Percentiles rank a stretch among this genome's conserved stretches.
phyloP scores from a whole-genome alignment of 2,329 filamentous ascomycete species.

The Meredithiella fracta region DNA sequence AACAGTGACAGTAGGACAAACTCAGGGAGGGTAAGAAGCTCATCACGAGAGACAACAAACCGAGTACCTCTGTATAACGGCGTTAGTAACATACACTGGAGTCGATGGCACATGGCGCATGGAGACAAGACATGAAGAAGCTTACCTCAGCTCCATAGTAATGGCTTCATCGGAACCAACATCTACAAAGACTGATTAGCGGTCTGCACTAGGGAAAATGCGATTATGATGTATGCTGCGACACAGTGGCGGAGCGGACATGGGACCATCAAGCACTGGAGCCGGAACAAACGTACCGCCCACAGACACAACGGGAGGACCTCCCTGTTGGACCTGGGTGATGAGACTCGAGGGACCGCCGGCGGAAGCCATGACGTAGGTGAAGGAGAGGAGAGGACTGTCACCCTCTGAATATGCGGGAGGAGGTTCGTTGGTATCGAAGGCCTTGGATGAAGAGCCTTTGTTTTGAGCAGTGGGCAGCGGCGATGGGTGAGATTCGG shows the following conservation, averaged over 20 bases:
- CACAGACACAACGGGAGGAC: conserved; percentile 73
- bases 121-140: background rate
- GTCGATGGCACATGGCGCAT: background rate
- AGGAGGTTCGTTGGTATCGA: conserved; percentile 76
- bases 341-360: conserved; percentile 97
- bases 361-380: conserved; percentile 94
- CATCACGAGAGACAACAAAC: conserved; percentile 87
- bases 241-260: background rate
- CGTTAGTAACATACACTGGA: conserved; percentile 16
- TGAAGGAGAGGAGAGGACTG: conserved; percentile 81
- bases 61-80: conserved; percentile 55
- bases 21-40: conserved; percentile 86
- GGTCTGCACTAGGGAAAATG: background rate
- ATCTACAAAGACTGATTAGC: conserved; percentile 33
- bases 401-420: conserved; percentile 91
- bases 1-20: conserved; percentile 96
- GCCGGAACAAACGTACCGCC: conserved; percentile 45
- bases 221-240: too few relatives aligned
- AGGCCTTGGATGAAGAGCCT: conserved; percentile 55
- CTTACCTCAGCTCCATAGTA: conserved; percentile 80
- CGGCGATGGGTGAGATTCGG: background rate
- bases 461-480: conserved; percentile 57
- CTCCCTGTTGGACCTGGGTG: conserved; percentile 93
- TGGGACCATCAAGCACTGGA: background rate
- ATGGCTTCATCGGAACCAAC: conserved; percentile 85